Conservation (phyloP, 2,329 filamentous ascomycete genomes). For the Pseudopithomyces chartarum region DNA sequence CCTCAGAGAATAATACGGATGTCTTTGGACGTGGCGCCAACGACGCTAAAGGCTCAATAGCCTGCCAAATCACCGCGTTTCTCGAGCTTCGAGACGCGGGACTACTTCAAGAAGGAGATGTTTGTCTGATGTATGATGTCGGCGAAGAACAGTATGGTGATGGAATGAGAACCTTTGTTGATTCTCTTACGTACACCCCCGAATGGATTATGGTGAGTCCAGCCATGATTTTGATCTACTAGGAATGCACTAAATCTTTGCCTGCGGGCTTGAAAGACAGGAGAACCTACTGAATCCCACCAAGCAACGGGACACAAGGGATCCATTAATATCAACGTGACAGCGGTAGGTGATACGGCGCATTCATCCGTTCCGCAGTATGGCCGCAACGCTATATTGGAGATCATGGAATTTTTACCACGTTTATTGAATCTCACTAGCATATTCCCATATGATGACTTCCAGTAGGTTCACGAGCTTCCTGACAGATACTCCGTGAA, state of each 20-base stretch:
- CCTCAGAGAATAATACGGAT: not conserved
- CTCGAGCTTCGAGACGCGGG: not conserved
- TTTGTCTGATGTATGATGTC: conserved; percentile 5
- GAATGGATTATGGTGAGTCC: not conserved
- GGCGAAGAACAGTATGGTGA: conserved; percentile 5
- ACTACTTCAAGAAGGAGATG: not conserved
- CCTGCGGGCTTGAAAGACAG: not conserved
- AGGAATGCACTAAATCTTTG: too few species aligned
- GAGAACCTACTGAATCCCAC: conserved; percentile 3
- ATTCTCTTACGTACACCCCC: not conserved
- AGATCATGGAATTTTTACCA: conserved; percentile 1
- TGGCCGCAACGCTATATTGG: conserved; percentile 1
- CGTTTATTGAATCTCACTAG: not conserved
- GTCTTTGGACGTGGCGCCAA: conserved; percentile 2
- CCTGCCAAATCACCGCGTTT: not conserved
- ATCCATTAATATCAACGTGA: conserved; percentile 4
- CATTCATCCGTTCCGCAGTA: conserved; percentile 4
- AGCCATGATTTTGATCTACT: too few species aligned
- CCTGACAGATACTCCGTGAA: not conserved
- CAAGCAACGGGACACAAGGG: conserved; percentile 5
- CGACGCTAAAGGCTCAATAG: conserved; percentile 4
- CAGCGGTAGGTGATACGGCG: conserved; percentile 3
- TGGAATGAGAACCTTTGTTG: conserved; percentile 2
- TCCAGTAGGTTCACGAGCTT: not conserved
- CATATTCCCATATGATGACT: conserved; percentile 2